Base-by-base conservation (phyloP, 441 rosid species). In the Manihot esculenta region DNA sequence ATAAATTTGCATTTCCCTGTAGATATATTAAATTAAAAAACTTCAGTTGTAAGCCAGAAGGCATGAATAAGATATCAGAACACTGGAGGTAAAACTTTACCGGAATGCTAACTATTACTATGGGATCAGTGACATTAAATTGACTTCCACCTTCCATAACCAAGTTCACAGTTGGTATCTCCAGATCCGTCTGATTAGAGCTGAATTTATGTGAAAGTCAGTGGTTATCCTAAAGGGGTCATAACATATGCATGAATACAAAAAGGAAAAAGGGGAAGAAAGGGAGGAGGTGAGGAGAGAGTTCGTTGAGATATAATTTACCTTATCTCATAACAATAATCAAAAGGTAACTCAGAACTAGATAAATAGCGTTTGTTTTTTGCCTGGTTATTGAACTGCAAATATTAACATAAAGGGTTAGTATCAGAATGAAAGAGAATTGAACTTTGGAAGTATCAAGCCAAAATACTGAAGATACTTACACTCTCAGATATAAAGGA, bases 91-190 rank as follows among this genome's bases (percentile, higher is more conserved):
- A 61, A 73, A 38, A 73, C 50, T 74, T 70, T 83, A 92, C 99
- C 91, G 69, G 15, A 63, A 60, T 7, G 59, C 69, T 5, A 54
- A 88, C 70, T 5, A 78, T 0, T 41, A 75, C 77, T 76, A 92
- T 73, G 41, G 98, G 96, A 30, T 82, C 76, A 44, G 81, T 81
- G 70, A 89, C 82, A 10, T 69, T 85, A 72, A 84, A 89, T 3
- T 58, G 69, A 69, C 74, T 77, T 56, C 97, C 98, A 41, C 99
- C 94, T 82, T 88, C 84, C 99, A 92, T 90, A 55, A 86, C 82
- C 77, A 94, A 78, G 78, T 80, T 85, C 72, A 94, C 74, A 26
- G 60, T 66, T 50, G 98, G 90, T 76, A 77, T 69, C 33, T 49
- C 51, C 23, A 86, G 58, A 64, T 69, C 76, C 14, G 63, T 79